Conservation (phyloP, 1,284 basidiomycete species). For the Melanopsichium pennsylvanicum region DNA sequence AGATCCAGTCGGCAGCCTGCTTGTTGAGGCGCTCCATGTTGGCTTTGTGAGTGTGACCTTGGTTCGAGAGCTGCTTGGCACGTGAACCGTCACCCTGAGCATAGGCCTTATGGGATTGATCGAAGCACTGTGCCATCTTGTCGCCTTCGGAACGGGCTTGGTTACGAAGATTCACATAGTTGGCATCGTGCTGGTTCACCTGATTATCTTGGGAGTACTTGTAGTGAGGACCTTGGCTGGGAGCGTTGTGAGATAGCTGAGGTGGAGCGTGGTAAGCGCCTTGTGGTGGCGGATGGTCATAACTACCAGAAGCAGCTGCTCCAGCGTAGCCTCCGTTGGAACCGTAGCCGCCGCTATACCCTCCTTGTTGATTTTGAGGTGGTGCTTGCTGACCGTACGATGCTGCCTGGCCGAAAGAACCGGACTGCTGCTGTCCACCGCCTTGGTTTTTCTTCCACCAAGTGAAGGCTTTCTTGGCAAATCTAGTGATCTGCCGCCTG, state of each 20-base stretch:
- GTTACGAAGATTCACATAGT: slow-evolving; percentile 59
- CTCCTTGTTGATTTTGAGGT: slow-evolving; percentile 11
- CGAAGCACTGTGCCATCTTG: slow-evolving; percentile 61
- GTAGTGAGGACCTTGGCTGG: slow-evolving; percentile 44
- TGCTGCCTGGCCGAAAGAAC: slow-evolving; percentile 18
- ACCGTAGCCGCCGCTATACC: slow-evolving; percentile 16
- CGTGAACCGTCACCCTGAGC: slow-evolving; percentile 75
- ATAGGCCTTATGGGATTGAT: slow-evolving; percentile 71
- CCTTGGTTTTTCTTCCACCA: slow-evolving; percentile 53
- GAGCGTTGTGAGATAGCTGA: slow-evolving; percentile 26
- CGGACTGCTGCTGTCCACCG: slow-evolving; percentile 6
- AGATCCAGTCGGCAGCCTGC: slow-evolving; percentile 90
- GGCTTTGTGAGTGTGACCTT: slow-evolving; percentile 82
- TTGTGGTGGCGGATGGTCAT: slow-evolving; percentile 47
- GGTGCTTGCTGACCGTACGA: slow-evolving; percentile 18
- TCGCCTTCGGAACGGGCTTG: slow-evolving; percentile 61
- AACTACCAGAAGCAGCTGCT: slow-evolving; percentile 18
- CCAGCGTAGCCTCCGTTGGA: slow-evolving; percentile 22
- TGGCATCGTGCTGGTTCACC: slow-evolving; percentile 61
- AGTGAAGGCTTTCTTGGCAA: slow-evolving; percentile 56
- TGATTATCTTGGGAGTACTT: slow-evolving; percentile 57
- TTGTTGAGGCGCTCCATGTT: slow-evolving; percentile 83
- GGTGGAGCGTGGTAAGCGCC: slow-evolving; percentile 49
- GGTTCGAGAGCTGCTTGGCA: slow-evolving; percentile 82
- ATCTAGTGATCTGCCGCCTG: slow-evolving; percentile 47